Evolutionary conservation across 179 eudicot genomes (phyloP).

Genomic region (Silene vulgaris): DNA sequence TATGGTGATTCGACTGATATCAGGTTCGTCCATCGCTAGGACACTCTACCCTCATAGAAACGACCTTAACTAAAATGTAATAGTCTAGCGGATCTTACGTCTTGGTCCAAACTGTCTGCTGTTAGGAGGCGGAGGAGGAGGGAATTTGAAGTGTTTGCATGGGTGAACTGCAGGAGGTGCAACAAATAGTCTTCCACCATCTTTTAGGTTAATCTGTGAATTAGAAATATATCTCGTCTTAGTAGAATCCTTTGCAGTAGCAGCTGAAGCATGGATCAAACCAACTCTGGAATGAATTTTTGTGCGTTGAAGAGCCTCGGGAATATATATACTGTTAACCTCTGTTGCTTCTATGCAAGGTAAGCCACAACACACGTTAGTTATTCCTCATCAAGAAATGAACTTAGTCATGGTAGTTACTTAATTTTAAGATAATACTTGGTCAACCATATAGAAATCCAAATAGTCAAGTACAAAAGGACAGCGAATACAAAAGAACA

Average conservation of each 20-base stretch:
- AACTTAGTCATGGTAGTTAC: too few species aligned
- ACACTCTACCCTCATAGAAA: not conserved
- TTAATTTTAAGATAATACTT: too few species aligned
- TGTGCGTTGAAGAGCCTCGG: conserved; percentile 29
- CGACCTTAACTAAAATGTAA: not conserved
- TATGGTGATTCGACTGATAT: not conserved
- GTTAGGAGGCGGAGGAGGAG: conserved; percentile 72
- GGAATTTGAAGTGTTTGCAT: conserved; percentile 49
- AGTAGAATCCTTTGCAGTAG: conserved; percentile 17
- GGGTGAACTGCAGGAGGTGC: conserved; percentile 33
- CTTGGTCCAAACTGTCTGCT: conserved; percentile 76
- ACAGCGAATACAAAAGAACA: not conserved
- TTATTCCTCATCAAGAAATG: conserved; percentile 9
- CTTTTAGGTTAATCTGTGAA: conserved; percentile 5
- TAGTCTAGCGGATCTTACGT: conserved; percentile 48
- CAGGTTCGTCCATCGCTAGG: not conserved
- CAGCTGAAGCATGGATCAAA: conserved; percentile 26
- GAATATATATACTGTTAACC: conserved; percentile 28
- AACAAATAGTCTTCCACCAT: conserved; percentile 11
- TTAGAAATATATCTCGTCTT: conserved; percentile 13
- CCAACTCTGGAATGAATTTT: conserved; percentile 18
- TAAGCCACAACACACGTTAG: conserved; percentile 15
- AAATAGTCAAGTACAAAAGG: not conserved
- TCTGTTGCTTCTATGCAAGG: conserved; percentile 35
- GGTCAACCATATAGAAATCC: not conserved